Evolutionary conservation across 148 eudicot species (phyloP).

Genomic region (Camellia japonica): DNA sequence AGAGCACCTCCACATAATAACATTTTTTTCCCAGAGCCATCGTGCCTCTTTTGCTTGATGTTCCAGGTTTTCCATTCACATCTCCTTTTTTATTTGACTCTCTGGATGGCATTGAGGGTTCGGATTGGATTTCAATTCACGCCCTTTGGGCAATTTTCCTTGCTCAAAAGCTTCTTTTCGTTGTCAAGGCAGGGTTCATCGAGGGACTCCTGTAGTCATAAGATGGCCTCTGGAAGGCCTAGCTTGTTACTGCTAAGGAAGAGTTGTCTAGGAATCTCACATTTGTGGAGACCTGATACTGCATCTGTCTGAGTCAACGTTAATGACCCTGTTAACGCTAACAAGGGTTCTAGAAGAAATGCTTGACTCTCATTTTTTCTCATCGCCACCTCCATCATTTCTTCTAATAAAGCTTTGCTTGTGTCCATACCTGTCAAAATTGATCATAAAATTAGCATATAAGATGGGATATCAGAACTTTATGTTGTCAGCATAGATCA

Average conservation of each 20-base stretch:
- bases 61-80: neutral
- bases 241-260: conserved; percentile 56
- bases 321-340: conserved; percentile 48
- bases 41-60: neutral
- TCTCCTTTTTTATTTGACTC: neutral
- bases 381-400: conserved; percentile 42
- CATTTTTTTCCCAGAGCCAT: neutral
- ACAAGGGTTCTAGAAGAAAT: conserved; percentile 54
- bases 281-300: conserved; percentile 49
- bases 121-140: neutral
- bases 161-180: neutral
- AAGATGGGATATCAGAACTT: conserved; percentile 1
- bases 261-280: conserved; percentile 56
- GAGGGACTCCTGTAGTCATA: conserved; percentile 53
- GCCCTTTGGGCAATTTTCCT: neutral
- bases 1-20: neutral
- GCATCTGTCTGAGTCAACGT: conserved; percentile 42
- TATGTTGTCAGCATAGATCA: neutral
- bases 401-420: conserved; percentile 54
- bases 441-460: conserved; percentile 14
- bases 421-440: conserved; percentile 66
- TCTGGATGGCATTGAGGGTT: neutral
- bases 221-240: conserved; percentile 62
- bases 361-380: conserved; percentile 30
- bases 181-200: neutral